Conservation (phyloP, 176 grass and related monocot genomes). For the Triticum urartu region DNA sequence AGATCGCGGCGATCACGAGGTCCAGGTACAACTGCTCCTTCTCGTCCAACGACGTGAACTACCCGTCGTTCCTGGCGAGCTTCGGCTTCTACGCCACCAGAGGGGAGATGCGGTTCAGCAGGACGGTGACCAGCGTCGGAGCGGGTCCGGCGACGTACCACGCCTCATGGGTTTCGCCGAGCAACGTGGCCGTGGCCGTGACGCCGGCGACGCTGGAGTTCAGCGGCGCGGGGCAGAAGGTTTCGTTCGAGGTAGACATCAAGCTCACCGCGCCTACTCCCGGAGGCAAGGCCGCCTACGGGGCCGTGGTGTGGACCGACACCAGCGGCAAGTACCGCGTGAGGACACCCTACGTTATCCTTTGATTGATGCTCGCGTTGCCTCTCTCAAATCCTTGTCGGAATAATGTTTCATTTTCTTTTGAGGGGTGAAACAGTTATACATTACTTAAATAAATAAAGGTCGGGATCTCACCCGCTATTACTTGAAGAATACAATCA, state of each 20-base stretch:
- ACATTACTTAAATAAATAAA: too few species aligned
- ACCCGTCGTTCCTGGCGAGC: conserved; percentile 45
- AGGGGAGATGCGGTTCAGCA: conserved; percentile 29
- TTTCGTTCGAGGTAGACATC: conserved; percentile 30
- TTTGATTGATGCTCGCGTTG: conserved; percentile 13
- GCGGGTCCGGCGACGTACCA: conserved; percentile 1
- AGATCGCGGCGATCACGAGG: conserved; percentile 62
- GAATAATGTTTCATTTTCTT: too few species aligned
- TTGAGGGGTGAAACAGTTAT: too few species aligned
- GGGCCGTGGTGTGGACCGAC: conserved; percentile 36
- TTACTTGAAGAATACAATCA: too few species aligned
- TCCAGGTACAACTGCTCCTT: conserved; percentile 44
- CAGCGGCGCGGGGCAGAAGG: conserved; percentile 24
- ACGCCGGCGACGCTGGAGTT: conserved; percentile 38
- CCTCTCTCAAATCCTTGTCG: too few species aligned
- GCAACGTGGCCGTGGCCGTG: conserved; percentile 26
- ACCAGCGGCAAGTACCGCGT: conserved; percentile 26
- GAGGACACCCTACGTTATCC: conserved; percentile 38
- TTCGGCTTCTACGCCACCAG: conserved; percentile 9
- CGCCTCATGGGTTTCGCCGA: conserved; percentile 2
- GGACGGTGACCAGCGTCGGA: conserved; percentile 48
- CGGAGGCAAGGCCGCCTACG: conserved; percentile 18
- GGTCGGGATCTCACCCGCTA: too few species aligned
- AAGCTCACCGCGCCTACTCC: conserved; percentile 16
- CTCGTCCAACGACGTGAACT: conserved; percentile 52